phyloP scores from a whole-genome alignment of 108 stramenopile species.

The Skeletonema menzelii region DNA sequence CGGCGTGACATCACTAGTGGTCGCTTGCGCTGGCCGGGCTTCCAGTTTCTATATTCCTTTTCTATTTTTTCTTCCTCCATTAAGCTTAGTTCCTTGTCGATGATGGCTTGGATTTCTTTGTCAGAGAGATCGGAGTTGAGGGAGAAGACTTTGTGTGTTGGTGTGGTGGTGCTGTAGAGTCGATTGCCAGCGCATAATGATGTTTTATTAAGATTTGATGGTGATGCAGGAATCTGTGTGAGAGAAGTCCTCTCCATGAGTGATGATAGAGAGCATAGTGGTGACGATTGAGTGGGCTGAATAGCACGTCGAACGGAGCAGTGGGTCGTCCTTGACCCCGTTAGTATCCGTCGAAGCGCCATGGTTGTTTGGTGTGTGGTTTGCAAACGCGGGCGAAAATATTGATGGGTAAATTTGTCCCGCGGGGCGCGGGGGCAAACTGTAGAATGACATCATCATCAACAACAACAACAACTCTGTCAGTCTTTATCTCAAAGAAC shows the following conservation, averaged over 20 bases:
- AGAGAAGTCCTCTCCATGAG: neutral
- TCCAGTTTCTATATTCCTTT: constrained; percentile 67
- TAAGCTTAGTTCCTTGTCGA: constrained; percentile 62
- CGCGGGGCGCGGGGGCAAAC: neutral
- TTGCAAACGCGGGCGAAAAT: neutral
- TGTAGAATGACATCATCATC: neutral
- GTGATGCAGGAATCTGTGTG: neutral
- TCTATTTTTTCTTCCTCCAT: constrained; percentile 49
- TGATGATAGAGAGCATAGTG: neutral
- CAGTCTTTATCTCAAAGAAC: too few species aligned
- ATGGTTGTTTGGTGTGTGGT: neutral
- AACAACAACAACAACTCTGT: too few species aligned
- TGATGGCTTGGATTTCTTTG: constrained; percentile 64
- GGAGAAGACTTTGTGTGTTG: constrained; percentile 35
- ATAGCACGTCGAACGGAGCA: neutral
- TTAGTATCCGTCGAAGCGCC: neutral
- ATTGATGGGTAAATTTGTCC: neutral
- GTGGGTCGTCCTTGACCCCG: neutral
- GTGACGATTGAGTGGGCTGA: neutral
- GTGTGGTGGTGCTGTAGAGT: constrained; percentile 19
- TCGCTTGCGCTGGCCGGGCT: constrained; percentile 87
- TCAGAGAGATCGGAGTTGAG: constrained; percentile 53
- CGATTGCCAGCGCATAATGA: too few species aligned
- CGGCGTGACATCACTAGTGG: constrained; percentile 60
- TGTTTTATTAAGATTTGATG: neutral